Conservation (phyloP, 2,329 filamentous ascomycete genomes). For the Aspergillus fructus region DNA sequence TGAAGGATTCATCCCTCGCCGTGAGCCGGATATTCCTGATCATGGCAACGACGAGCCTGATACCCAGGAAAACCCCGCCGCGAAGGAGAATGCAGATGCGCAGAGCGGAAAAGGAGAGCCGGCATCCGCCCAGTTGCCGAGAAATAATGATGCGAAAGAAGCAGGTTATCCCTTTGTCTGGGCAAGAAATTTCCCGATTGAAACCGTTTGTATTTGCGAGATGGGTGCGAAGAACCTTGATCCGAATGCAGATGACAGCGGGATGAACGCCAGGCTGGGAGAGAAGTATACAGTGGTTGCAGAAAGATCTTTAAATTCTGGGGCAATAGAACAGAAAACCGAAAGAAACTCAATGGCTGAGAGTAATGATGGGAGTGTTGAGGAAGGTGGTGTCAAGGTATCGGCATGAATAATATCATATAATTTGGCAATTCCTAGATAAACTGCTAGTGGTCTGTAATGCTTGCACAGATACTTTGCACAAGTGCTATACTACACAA, state of each 20-base stretch:
- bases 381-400: background rate
- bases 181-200: slow-evolving; percentile 67
- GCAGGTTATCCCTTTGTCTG: slow-evolving; percentile 56
- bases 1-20: background rate
- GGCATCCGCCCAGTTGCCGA: background rate
- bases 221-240: slow-evolving; percentile 78
- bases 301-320: slow-evolving; percentile 30
- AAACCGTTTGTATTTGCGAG: slow-evolving; percentile 73
- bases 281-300: slow-evolving; percentile 55
- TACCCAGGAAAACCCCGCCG: background rate
- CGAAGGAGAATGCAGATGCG: background rate
- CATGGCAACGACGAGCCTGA: background rate
- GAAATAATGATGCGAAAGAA: background rate
- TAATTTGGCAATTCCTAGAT: background rate
- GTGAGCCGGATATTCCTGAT: background rate
- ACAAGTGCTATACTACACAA: slow-evolving; percentile 7
- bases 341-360: background rate
- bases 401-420: background rate
- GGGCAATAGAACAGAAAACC: background rate
- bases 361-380: background rate
- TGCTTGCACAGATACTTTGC: background rate
- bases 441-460: background rate
- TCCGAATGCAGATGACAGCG: slow-evolving; percentile 35
- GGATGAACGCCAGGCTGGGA: slow-evolving; percentile 48
- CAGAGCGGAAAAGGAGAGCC: background rate